Evolutionary conservation across 2,329 filamentous ascomycete species (phyloP).

Genomic region (Ciborinia camelliae): DNA sequence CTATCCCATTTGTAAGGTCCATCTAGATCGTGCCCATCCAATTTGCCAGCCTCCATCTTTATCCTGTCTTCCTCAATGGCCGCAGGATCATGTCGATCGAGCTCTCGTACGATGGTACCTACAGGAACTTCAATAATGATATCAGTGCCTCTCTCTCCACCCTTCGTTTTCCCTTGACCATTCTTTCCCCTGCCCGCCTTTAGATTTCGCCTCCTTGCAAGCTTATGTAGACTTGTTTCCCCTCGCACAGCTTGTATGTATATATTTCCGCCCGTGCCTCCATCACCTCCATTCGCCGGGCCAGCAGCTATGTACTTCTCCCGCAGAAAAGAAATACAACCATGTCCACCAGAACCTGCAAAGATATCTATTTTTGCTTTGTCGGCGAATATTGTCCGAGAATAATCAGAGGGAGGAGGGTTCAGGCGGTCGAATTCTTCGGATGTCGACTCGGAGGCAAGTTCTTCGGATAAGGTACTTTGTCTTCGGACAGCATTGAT

Average conservation of each 20-base stretch:
- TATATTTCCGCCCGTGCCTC: constrained; percentile 84
- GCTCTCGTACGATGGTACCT: constrained; percentile 83
- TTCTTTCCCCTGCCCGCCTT: constrained; percentile 74
- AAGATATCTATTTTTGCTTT: constrained; percentile 74
- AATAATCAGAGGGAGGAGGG: constrained; percentile 80
- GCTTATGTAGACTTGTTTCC: constrained; percentile 89
- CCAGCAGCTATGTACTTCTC: constrained; percentile 88
- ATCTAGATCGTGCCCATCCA: constrained; percentile 32
- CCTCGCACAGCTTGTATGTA: constrained; percentile 92
- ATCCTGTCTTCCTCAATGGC: constrained; percentile 58
- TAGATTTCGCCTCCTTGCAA: constrained; percentile 71
- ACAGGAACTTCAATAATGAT: constrained; percentile 86
- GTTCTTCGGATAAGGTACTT: constrained; percentile 21
- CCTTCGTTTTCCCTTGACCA: constrained; percentile 68
- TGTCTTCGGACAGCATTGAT: constrained; percentile 26
- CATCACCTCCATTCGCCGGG: constrained; percentile 91
- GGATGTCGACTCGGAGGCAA: constrained; percentile 19
- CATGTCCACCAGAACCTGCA: constrained; percentile 80
- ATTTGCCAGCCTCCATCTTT: constrained; percentile 41
- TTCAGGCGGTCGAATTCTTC: constrained; percentile 59
- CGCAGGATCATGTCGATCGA: constrained; percentile 73
- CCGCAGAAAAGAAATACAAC: constrained; percentile 89
- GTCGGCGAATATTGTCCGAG: constrained; percentile 79
- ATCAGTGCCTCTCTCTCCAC: constrained; percentile 81
- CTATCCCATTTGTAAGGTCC: constrained; percentile 45